These are phyloP conservation scores for Solanum tarapatanum DNA, from an alignment of 257 asterid species.

Conservation along the genomic window DNA sequence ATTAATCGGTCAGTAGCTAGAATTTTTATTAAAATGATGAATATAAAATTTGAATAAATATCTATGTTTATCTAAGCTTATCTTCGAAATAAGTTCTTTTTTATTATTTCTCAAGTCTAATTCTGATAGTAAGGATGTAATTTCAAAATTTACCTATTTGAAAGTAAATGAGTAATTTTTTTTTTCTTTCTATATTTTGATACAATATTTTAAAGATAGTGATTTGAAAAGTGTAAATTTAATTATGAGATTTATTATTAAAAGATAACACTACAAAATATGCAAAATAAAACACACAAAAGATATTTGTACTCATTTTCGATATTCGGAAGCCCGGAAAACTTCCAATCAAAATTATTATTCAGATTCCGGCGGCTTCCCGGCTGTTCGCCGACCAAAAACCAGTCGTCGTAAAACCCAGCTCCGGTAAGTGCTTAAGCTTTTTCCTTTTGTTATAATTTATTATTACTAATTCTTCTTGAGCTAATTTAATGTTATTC, in stretches of 20 bases:
- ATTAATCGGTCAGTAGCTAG: background rate
- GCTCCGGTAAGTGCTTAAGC: background rate
- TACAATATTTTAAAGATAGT: background rate
- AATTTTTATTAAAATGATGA: too few relatives aligned
- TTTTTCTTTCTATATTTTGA: too few relatives aligned
- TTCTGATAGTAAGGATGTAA: too few relatives aligned
- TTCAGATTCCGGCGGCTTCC: background rate
- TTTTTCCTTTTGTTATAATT: fast-evolving
- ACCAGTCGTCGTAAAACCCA: background rate
- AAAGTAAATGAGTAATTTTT: background rate
- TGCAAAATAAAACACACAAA: background rate
- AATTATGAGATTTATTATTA: background rate
- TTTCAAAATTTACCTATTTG: too few relatives aligned
- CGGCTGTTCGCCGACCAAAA: background rate
- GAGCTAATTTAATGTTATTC: background rate
- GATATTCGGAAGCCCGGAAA: background rate
- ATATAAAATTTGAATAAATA: too few relatives aligned
- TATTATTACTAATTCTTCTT: background rate
- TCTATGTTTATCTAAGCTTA: background rate
- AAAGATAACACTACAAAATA: background rate
- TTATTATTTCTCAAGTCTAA: too few relatives aligned
- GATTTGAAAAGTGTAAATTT: background rate
- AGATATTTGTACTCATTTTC: background rate
- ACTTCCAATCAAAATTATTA: background rate
- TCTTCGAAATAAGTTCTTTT: too few relatives aligned